Evolutionary conservation across 305 asterid genomes (phyloP).

Genomic region (Solanum hybrid): DNA sequence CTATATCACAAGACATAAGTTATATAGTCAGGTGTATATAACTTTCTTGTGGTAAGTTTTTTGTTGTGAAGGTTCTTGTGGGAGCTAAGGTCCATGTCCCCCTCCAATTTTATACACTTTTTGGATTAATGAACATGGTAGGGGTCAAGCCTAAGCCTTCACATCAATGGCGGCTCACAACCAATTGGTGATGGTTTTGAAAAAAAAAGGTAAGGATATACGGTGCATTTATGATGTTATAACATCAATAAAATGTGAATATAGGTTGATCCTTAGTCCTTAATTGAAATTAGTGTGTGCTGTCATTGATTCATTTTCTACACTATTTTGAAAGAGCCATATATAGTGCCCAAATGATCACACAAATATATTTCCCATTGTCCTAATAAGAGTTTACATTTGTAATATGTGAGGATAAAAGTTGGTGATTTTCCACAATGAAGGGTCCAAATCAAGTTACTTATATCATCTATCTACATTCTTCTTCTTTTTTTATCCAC

Average conservation of each 20-base stretch:
- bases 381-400: background rate
- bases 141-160: background rate
- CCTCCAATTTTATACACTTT: background rate
- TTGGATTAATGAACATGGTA: background rate
- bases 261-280: background rate
- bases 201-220: background rate
- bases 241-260: background rate
- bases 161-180: background rate
- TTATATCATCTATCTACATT: background rate
- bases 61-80: background rate
- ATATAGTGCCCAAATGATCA: background rate
- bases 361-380: background rate
- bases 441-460: background rate
- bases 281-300: background rate
- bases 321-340: background rate
- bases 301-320: background rate
- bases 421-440: background rate
- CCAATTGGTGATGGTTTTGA: background rate
- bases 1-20: background rate
- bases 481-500: background rate
- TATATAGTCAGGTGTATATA: background rate
- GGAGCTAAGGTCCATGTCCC: background rate
- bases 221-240: background rate
- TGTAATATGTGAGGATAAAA: background rate
- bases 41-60: background rate